A percentile compares a stretch with the other conserved stretches of the same genome.
Evolutionary conservation across 768 basidiomycete genomes (phyloP).

Genomic region (Amanita rubescens): DNA sequence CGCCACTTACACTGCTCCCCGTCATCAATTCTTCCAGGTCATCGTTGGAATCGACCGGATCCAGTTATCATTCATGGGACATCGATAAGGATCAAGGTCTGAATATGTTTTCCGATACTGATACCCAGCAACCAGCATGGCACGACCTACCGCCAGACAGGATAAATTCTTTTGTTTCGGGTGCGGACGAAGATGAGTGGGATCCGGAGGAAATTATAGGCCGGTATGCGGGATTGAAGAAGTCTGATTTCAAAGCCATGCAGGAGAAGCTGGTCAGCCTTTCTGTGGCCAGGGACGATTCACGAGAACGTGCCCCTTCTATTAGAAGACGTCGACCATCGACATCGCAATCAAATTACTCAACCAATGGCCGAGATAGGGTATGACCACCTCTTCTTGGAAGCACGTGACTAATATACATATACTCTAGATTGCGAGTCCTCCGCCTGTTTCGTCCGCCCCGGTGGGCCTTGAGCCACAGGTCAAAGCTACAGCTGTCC

Average conservation of each 20-base stretch:
- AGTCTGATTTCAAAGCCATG: conserved; percentile 60
- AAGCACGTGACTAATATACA: conserved; percentile 7
- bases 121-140: conserved; percentile 46
- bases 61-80: conserved; percentile 82
- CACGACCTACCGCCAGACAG: conserved; percentile 44
- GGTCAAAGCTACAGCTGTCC: conserved; percentile 55
- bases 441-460: conserved; percentile 33
- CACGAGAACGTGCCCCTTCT: conserved; percentile 58
- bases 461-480: conserved; percentile 38
- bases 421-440: conserved; percentile 46
- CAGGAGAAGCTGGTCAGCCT: conserved; percentile 71
- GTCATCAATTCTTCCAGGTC: conserved; percentile 70
- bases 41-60: conserved; percentile 73
- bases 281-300: conserved; percentile 52
- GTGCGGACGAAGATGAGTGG: conserved; percentile 42
- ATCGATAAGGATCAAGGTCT: conserved; percentile 49
- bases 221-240: conserved; percentile 60
- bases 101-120: conserved; percentile 46
- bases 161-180: conserved; percentile 40
- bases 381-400: conserved; percentile 10
- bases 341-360: conserved; percentile 77
- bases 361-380: conserved; percentile 43
- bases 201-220: conserved; percentile 64
- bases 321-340: conserved; percentile 69
- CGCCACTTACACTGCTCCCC: conserved; percentile 61